Evolutionary conservation across 495 filamentous ascomycete species (phyloP), one percentile per base, ranked within the genome.

Genomic region (Xylaria telfairii): DNA sequence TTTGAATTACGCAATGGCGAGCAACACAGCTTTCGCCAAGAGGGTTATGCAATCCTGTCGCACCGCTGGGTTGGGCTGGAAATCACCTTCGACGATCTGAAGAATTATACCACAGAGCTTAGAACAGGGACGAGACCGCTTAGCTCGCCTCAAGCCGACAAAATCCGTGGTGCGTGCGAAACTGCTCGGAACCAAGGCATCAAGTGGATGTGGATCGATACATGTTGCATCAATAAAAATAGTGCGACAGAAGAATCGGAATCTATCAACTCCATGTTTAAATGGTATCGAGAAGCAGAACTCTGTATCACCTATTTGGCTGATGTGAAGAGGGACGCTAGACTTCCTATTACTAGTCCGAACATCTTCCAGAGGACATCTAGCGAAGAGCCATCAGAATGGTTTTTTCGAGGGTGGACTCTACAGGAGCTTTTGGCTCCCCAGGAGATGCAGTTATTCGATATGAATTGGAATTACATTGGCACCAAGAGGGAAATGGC

Each of bases 401-500:
- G 82, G 81, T 83, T 83, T 54, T 76, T 67, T 2, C 68, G 82
- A 37, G 82, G 82, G 0, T 84, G 79, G 79, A 82, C 80, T 1
- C 65, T 83, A 32, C 79, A 83, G 46, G 80, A 83, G 65, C 77
- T 83, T 0, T 57, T 84, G 4, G 77, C 80, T 0, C 77, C 78
- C 1, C 6, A 9, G 10, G 41, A 74, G 0, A 21, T 84, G 10
- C n/a, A 73, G 1, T 83, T 84, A 67, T 81, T 72, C 54, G 72
- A 78, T 39, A 19, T 19, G 6, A 34, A 69, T 30, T 83, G 80
- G 80, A 37, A 9, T 0, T 44, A 49, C 8, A 68, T 80, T 17
- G 78, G 81, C 0, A 75, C 70, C 0, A 80, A 78, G 46, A 41
- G 19, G 12, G 47, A 67, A 30, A 15, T 67, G 37, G 28, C 47